Conservation (phyloP, 495 filamentous ascomycete species). For the Xylaria palmicola region DNA sequence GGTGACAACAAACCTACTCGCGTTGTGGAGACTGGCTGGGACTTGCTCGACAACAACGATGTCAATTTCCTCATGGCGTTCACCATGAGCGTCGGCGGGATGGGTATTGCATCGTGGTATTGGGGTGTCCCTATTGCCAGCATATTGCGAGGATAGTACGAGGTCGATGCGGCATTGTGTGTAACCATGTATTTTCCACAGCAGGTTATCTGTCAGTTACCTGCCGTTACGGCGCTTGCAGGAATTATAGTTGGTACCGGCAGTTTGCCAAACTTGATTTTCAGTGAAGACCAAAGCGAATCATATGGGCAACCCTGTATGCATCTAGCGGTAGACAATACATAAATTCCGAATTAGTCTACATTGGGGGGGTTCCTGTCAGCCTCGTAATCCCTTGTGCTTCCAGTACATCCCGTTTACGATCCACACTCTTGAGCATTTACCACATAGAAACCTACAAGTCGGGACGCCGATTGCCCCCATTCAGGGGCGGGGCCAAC, state of each 20-base stretch:
- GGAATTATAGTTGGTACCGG: neutral
- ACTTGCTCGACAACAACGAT: slow-evolving; percentile 87
- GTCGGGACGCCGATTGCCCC: neutral
- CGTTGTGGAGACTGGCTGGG: slow-evolving; percentile 67
- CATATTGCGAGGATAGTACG: slow-evolving; percentile 28
- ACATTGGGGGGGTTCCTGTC: neutral
- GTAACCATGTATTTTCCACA: neutral
- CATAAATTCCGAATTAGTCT: neutral
- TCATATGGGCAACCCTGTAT: too few relatives aligned
- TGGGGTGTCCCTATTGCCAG: slow-evolving; percentile 48
- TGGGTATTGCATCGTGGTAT: slow-evolving; percentile 59
- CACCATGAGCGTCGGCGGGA: slow-evolving; percentile 74
- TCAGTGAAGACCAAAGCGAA: too few relatives aligned
- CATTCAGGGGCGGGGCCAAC: neutral
- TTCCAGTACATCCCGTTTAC: neutral
- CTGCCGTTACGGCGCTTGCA: neutral
- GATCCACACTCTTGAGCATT: neutral
- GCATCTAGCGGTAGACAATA: too few relatives aligned
- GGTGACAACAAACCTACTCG: slow-evolving; percentile 63
- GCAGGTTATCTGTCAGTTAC: neutral
- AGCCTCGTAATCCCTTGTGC: neutral
- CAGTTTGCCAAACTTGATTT: neutral
- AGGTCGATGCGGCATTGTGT: neutral
- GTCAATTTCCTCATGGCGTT: slow-evolving; percentile 90
- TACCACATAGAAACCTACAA: neutral